A percentile compares a stretch with the other conserved stretches of the same genome.
Evolutionary conservation across 768 basidiomycete genomes (phyloP).

Genomic region (Kwoniella sp.): DNA sequence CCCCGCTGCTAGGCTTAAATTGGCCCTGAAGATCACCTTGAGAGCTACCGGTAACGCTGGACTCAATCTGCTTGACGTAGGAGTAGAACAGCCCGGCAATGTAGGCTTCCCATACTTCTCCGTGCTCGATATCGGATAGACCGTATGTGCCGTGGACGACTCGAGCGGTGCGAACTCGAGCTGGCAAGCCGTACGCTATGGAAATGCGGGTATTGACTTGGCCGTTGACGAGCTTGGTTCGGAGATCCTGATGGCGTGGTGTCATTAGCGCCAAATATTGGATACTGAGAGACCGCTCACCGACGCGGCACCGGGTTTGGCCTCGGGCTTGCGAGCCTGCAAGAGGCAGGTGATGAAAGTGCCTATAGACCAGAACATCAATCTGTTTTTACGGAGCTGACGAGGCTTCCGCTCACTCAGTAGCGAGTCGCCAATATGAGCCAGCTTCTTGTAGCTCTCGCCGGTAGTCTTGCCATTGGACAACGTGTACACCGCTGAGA

Average conservation of each 20-base stretch:
- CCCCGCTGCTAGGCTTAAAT: too few species aligned
- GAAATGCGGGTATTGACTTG: slow-evolving; percentile 7
- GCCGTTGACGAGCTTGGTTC: slow-evolving; percentile 1
- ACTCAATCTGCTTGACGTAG: background rate
- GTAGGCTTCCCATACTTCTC: slow-evolving; percentile 10
- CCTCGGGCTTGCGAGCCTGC: background rate
- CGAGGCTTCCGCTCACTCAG: slow-evolving; percentile 7
- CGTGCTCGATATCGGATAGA: slow-evolving; percentile 1
- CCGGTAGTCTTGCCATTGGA: background rate
- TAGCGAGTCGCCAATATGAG: slow-evolving; percentile 33
- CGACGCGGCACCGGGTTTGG: background rate
- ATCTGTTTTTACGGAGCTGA: background rate
- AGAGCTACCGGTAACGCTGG: too few species aligned
- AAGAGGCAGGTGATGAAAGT: slow-evolving; percentile 10
- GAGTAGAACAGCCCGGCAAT: slow-evolving; percentile 7
- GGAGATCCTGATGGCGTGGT: slow-evolving; percentile 1
- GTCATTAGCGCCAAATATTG: background rate
- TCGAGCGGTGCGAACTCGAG: background rate
- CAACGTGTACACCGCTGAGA: background rate
- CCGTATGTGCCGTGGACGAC: background rate
- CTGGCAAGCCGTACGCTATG: background rate
- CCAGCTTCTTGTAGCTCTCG: slow-evolving; percentile 28
- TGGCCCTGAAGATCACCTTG: background rate
- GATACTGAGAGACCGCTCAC: background rate
- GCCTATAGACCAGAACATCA: background rate